A percentile compares a stretch with the other conserved stretches of the same genome.
phyloP scores from a whole-genome alignment of 306 rosid species.

The Cucumis melo region DNA sequence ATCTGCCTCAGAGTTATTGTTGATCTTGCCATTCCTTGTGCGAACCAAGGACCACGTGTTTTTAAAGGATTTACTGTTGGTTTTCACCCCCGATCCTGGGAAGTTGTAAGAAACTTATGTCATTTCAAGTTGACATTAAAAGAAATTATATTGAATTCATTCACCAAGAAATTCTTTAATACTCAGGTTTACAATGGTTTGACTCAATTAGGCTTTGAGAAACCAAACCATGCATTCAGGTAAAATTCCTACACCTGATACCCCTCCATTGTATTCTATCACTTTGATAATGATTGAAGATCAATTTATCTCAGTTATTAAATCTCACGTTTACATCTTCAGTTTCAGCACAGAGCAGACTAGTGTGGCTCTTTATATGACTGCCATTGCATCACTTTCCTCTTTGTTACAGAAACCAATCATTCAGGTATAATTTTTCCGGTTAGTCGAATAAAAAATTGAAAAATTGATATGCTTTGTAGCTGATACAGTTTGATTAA shows the following conservation, averaged over 20 bases:
- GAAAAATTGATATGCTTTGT: constrained; percentile 1
- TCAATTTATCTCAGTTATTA: not conserved
- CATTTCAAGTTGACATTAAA: constrained; percentile 3
- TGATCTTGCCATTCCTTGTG: constrained; percentile 72
- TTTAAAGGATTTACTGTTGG: constrained; percentile 92
- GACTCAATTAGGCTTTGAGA: constrained; percentile 78
- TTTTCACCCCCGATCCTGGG: constrained; percentile 96
- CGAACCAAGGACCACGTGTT: constrained; percentile 58
- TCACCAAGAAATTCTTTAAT: constrained; percentile 8
- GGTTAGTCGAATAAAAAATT: constrained; percentile 2
- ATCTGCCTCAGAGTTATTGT: constrained; percentile 49
- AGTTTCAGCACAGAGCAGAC: constrained; percentile 62
- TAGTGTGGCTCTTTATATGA: constrained; percentile 54
- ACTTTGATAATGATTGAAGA: not conserved
- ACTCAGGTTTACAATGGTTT: constrained; percentile 82
- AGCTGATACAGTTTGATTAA: not conserved
- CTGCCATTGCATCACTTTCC: constrained; percentile 78
- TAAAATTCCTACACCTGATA: constrained; percentile 12
- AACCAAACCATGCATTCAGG: constrained; percentile 54
- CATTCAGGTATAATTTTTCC: constrained; percentile 35
- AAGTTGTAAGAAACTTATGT: constrained; percentile 50
- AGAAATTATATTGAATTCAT: constrained; percentile 1
- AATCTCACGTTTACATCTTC: constrained; percentile 18
- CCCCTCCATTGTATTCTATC: not conserved
- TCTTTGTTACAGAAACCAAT: constrained; percentile 62